These are phyloP conservation scores for Scalesia atractyloides DNA, from an alignment of 129 eudicot genomes.

Conservation along the genomic window DNA sequence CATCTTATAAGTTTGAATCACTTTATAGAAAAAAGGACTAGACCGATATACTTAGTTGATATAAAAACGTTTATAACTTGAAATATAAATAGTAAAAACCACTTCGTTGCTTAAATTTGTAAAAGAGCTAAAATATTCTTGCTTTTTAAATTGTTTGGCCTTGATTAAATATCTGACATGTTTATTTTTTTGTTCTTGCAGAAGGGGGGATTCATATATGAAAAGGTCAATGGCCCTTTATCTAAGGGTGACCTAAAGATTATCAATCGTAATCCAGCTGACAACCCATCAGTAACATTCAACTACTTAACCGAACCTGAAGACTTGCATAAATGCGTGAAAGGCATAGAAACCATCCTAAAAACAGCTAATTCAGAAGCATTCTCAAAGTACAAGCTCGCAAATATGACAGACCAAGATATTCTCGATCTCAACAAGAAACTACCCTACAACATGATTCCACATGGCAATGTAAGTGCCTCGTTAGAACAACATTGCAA, in stretches of 20 bases:
- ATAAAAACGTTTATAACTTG: neutral
- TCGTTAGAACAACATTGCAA: conserved; percentile 66
- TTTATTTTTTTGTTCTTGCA: neutral
- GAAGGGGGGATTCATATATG: conserved; percentile 75
- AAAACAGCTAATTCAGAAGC: conserved; percentile 44
- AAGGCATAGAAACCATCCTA: conserved; percentile 53
- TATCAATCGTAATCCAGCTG: conserved; percentile 32
- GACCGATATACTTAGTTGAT: no score
- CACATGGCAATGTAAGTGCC: conserved; percentile 42
- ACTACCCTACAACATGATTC: conserved; percentile 54
- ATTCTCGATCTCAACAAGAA: conserved; percentile 61
- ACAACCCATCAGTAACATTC: conserved; percentile 67
- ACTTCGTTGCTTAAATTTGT: no score
- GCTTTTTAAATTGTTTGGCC: no score
- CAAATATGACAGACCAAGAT: conserved; percentile 30
- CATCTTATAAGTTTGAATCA: no score
- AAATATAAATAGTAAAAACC: no score
- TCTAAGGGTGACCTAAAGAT: conserved; percentile 66
- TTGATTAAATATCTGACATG: no score
- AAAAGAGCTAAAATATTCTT: no score
- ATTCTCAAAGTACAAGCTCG: conserved; percentile 38
- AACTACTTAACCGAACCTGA: conserved; percentile 63
- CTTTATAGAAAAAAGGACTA: no score
- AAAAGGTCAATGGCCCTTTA: conserved; percentile 65
- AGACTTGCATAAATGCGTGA: conserved; percentile 70